Conservation (phyloP, 2,329 filamentous ascomycete species). For the Aspergillus ochraceoroseus region DNA sequence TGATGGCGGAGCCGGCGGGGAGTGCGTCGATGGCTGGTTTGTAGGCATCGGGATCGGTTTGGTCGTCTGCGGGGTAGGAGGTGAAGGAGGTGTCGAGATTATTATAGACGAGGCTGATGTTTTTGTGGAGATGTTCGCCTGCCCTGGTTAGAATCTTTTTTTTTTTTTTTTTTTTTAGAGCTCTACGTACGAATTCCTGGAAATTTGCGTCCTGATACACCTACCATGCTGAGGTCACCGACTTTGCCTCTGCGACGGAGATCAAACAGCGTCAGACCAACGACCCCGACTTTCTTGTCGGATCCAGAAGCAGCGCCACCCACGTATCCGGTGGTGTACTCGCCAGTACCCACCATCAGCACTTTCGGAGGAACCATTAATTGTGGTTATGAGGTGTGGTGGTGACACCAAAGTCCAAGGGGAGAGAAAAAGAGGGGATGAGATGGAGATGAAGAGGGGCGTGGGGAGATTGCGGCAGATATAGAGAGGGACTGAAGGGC, state of each 20-base stretch:
- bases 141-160: conserved; percentile 2
- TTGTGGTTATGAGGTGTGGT: not conserved
- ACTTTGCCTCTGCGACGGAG: conserved; percentile 85
- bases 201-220: conserved; percentile 82
- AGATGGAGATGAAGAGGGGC: not conserved
- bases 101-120: conserved; percentile 86
- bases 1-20: conserved; percentile 15
- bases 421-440: not conserved
- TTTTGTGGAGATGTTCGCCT: conserved; percentile 79
- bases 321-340: conserved; percentile 95
- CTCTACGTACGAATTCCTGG: conserved; percentile 71
- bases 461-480: not conserved
- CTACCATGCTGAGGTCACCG: conserved; percentile 78
- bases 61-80: conserved; percentile 72
- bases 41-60: conserved; percentile 30
- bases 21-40: conserved; percentile 17
- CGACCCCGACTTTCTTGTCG: conserved; percentile 94
- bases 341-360: conserved; percentile 71
- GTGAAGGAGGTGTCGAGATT: conserved; percentile 78
- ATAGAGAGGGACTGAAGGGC: not conserved
- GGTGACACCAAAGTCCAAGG: no score
- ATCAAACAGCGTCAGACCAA: conserved; percentile 84
- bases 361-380: conserved; percentile 14
- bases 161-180: no score
- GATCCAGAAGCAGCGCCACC: conserved; percentile 75